Evolutionary conservation across 352 stramenopile genomes (phyloP), one percentile per base, ranked within the genome.

Genomic region (Globisporangium alternatum): DNA sequence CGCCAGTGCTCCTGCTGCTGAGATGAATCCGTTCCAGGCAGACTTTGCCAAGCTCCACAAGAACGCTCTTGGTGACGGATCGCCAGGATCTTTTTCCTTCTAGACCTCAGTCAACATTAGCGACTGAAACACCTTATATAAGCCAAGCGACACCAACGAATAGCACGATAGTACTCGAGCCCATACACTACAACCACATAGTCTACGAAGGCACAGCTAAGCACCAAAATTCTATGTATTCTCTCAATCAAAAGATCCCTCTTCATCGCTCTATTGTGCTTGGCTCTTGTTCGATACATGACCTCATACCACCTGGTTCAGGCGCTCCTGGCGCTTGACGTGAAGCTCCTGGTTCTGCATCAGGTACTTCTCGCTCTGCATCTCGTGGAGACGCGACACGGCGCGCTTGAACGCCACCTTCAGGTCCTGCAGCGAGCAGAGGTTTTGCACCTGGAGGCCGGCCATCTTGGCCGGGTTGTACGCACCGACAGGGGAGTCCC

Each of bases 311-410:
- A 73, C 52, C 30, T 81, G 59, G 6, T 65, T 48, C 19, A 82
- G 65, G 9, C 65, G 64, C 17, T 72, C 33, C 9, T 80, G 71
- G 35, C 67, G 61, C 44, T 49, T 43, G 5, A 45, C 48, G 0
- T 68, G 76, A 21, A 74, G 70, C 41, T 65, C 64, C n/a, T 68
- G 66, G 58, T 84, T 88, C 56, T 86, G 67, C 6, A 67, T 56
- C 3, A 83, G 41, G 56, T 97, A 97, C 44, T 79, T 83, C 1
- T 72, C 69, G 43, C 81, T 85, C 62, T 96, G 86, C 89, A 97
- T 97, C 66, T 97, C 91, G 13, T 81, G 72, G 8, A 97, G 68
- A 2, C 91, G 78, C 39, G 86, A 96, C 19, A 96, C 78, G 0
- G 84, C 77, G 22, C 85, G 82, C 54, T 92, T 89, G 61, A 89